These are phyloP conservation scores for Kurtzmaniella natalensis DNA, from an alignment of 1,139 yeast species.

Conservation along the genomic window DNA sequence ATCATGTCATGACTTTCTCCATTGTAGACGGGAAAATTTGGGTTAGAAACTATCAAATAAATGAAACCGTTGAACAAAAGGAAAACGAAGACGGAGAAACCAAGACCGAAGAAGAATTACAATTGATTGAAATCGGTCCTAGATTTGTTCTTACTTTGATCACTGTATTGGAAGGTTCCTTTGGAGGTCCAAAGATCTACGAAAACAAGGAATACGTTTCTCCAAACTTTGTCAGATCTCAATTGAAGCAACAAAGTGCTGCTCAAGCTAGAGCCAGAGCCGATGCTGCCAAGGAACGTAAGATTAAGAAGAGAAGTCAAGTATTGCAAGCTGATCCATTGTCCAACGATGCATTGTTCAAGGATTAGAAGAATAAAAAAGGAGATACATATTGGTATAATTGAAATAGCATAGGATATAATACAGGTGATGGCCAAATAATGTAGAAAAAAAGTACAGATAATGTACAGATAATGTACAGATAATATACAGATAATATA, in stretches of 20 bases:
- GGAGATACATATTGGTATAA: too few relatives aligned
- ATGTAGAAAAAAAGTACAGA: too few relatives aligned
- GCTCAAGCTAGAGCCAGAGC: conserved; percentile 73
- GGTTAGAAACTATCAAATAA: conserved; percentile 93
- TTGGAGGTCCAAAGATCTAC: conserved; percentile 96
- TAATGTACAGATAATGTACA: too few relatives aligned
- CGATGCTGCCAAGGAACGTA: conserved; percentile 74
- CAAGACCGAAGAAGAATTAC: conserved; percentile 50
- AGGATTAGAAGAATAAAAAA: conserved; percentile 21
- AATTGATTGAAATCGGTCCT: conserved; percentile 94
- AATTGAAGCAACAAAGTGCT: conserved; percentile 75
- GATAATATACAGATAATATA: too few relatives aligned
- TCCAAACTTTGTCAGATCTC: conserved; percentile 94
- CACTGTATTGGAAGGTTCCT: conserved; percentile 91
- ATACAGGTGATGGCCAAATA: too few relatives aligned
- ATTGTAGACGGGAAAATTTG: conserved; percentile 92
- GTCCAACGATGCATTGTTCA: conserved; percentile 74
- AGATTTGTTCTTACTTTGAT: conserved; percentile 91
- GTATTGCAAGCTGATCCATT: conserved; percentile 79
- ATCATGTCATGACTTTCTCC: conserved; percentile 90
- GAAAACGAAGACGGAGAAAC: conserved; percentile 39
- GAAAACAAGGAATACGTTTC: conserved; percentile 96
- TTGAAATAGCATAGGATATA: too few relatives aligned
- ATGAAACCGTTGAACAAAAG: conserved; percentile 59
- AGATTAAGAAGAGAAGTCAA: conserved; percentile 70